phyloP scores from a whole-genome alignment of 2,329 filamentous ascomycete species.

The Pyricularia sp. region DNA sequence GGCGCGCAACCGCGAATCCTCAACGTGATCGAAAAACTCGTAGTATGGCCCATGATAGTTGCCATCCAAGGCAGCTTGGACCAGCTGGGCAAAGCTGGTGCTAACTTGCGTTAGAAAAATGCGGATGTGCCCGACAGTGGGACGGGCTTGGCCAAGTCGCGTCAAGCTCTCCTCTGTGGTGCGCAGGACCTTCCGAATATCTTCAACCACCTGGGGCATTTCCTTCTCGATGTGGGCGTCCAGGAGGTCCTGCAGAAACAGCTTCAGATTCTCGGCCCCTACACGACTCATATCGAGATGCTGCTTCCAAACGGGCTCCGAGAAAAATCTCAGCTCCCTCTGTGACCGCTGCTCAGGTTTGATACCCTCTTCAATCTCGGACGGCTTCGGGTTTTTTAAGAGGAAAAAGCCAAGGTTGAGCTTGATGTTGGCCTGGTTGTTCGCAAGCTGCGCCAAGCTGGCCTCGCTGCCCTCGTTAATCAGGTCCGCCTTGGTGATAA shows the following conservation, averaged over 20 bases:
- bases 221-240: background rate
- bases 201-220: background rate
- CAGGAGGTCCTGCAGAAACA: background rate
- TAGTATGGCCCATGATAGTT: too few species aligned
- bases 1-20: too few species aligned
- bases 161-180: background rate
- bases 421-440: slow-evolving; percentile 26
- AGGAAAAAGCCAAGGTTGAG: slow-evolving; percentile 25
- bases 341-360: background rate
- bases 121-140: background rate
- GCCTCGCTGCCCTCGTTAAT: slow-evolving; percentile 24
- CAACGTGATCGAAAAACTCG: too few species aligned
- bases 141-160: background rate
- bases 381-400: background rate
- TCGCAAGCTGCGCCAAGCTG: slow-evolving; percentile 12
- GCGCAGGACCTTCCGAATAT: background rate
- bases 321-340: background rate
- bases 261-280: background rate
- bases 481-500: slow-evolving; percentile 52
- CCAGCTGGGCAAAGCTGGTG: background rate
- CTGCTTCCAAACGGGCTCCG: background rate
- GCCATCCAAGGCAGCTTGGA: too few species aligned
- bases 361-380: background rate
- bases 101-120: background rate
- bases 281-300: background rate